Conservation (phyloP, 495 filamentous ascomycete genomes). For the Astrothelium macrocarpum region DNA sequence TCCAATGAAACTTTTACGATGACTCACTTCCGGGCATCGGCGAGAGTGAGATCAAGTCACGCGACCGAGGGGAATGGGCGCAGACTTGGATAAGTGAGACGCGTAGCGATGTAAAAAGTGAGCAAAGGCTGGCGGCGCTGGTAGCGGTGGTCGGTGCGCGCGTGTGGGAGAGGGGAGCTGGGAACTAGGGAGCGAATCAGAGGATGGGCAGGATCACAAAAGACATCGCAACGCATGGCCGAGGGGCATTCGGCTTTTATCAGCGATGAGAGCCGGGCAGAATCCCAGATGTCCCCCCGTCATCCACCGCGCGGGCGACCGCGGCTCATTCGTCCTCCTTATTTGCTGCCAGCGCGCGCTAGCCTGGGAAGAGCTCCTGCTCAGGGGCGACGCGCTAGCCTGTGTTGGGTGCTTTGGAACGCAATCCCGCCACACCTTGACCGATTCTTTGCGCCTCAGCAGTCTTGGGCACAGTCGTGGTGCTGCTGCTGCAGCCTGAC, state of each 20-base stretch:
- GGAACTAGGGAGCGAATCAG: background rate
- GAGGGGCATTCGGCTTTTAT: conserved; percentile 6
- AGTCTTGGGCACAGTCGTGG: background rate
- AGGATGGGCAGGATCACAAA: conserved; percentile 3
- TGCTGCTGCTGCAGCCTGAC: background rate
- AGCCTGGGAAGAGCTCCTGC: background rate
- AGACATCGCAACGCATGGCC: background rate
- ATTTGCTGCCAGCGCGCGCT: background rate
- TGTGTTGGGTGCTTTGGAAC: background rate
- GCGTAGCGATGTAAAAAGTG: background rate
- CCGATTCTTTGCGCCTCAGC: background rate
- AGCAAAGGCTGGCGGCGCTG: no score
- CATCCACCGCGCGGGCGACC: background rate
- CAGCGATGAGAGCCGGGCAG: background rate
- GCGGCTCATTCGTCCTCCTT: background rate
- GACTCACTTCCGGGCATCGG: background rate
- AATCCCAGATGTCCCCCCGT: background rate
- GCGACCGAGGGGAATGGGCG: background rate
- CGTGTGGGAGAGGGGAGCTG: background rate
- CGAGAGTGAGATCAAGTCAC: background rate
- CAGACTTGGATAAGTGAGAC: background rate
- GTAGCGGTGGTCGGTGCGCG: background rate
- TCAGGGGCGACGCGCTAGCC: background rate
- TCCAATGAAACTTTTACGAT: background rate
- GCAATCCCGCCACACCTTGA: background rate